These are phyloP conservation scores for Stagonosporopsis vannaccii DNA, from an alignment of 2,329 filamentous ascomycete species.

Conservation along the genomic window DNA sequence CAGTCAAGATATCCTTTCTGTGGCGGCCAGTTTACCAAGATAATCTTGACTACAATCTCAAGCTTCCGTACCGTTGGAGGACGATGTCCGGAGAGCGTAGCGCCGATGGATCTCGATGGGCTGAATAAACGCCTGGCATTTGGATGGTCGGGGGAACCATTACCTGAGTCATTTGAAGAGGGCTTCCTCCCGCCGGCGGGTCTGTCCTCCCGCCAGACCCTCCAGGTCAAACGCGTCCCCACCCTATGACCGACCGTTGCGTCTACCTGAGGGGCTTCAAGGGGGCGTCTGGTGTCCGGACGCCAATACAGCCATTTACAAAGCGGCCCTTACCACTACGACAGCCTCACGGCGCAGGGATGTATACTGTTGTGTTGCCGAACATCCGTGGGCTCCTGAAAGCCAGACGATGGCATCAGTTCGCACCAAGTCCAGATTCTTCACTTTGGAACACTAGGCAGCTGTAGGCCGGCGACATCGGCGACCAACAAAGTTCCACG, in stretches of 20 bases:
- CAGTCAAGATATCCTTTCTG: not conserved
- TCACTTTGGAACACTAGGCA: not conserved
- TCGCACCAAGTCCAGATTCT: not conserved
- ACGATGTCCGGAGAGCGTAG: not conserved
- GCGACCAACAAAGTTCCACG: not conserved
- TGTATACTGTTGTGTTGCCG: not conserved
- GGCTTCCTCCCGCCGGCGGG: slow-evolving; percentile 4
- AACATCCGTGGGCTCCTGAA: slow-evolving; percentile 3
- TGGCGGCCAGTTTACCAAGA: not conserved
- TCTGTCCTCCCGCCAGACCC: slow-evolving; percentile 14
- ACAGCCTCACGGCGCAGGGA: slow-evolving; percentile 1
- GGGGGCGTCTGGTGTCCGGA: not conserved
- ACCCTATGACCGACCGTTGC: slow-evolving; percentile 12
- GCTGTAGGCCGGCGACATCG: not conserved
- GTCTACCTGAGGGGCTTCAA: not conserved
- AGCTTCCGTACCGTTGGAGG: not conserved
- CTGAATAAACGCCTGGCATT: not conserved
- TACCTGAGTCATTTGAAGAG: not conserved
- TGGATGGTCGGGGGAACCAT: not conserved
- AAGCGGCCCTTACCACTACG: not conserved
- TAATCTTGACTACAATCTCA: not conserved
- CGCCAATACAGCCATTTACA: slow-evolving; percentile 4
- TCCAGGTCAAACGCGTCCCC: slow-evolving; percentile 10
- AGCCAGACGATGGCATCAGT: not conserved
- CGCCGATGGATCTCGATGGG: not conserved